Evolutionary conservation across 2,329 filamentous ascomycete species (phyloP).

Genomic region (Ophiocordyceps camponoti-saundersi): DNA sequence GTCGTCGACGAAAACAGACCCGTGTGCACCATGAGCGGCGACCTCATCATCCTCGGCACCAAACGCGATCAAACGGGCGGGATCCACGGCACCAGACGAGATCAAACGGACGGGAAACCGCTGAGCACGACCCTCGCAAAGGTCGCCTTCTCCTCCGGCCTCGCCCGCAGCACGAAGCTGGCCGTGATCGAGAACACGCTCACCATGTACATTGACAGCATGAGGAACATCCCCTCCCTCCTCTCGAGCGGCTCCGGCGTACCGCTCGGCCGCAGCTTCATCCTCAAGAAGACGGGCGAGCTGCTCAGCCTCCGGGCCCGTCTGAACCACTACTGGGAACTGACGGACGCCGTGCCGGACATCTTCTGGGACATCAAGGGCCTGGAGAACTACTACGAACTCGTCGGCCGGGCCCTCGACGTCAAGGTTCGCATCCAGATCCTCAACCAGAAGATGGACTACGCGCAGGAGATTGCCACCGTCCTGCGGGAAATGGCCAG

Average conservation of each 20-base stretch:
- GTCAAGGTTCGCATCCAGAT: slow-evolving; percentile 81
- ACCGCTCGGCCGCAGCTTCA: slow-evolving; percentile 47
- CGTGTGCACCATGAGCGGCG: slow-evolving; percentile 63
- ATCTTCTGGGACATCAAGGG: slow-evolving; percentile 90
- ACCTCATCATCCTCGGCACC: slow-evolving; percentile 79
- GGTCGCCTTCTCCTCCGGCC: slow-evolving; percentile 87
- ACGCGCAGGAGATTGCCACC: slow-evolving; percentile 85
- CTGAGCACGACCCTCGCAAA: slow-evolving; percentile 63
- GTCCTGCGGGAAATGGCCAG: slow-evolving; percentile 78
- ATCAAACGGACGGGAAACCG: slow-evolving; percentile 24
- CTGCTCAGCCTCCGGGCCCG: slow-evolving; percentile 78
- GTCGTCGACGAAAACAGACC: slow-evolving; percentile 57
- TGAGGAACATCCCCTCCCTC: slow-evolving; percentile 62
- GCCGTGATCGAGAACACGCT: slow-evolving; percentile 78
- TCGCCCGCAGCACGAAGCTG: slow-evolving; percentile 84
- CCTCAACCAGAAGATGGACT: slow-evolving; percentile 94
- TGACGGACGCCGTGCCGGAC: slow-evolving; percentile 88
- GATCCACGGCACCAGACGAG: slow-evolving; percentile 25
- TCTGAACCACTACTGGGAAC: slow-evolving; percentile 89
- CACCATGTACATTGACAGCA: slow-evolving; percentile 72
- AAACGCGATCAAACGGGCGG: slow-evolving; percentile 32
- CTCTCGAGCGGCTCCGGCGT: slow-evolving; percentile 44
- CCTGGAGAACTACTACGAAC: slow-evolving; percentile 87
- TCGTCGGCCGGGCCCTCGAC: slow-evolving; percentile 78
- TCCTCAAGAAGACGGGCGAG: slow-evolving; percentile 86